Conservation (phyloP, 768 basidiomycete genomes). For the Xerocomus potaroensis region DNA sequence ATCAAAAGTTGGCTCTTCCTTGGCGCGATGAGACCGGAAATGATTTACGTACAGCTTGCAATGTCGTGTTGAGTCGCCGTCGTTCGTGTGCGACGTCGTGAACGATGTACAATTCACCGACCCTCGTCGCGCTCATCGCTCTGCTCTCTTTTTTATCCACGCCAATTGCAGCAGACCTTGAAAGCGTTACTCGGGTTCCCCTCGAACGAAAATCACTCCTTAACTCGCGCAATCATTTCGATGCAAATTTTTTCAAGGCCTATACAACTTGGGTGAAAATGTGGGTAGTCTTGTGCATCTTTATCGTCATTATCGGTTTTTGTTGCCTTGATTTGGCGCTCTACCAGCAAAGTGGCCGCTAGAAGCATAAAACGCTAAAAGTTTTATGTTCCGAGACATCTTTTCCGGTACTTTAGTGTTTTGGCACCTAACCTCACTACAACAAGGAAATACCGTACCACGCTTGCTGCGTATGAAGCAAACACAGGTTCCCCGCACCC, state of each 20-base stretch:
- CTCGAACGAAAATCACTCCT: constrained; percentile 21
- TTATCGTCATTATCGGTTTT: too few species aligned
- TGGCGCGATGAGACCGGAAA: background rate
- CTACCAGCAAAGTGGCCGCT: too few species aligned
- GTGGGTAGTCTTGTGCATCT: constrained; percentile 19
- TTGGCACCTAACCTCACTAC: background rate
- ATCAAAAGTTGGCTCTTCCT: constrained; percentile 13
- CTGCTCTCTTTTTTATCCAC: constrained; percentile 15
- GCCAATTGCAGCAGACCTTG: constrained; percentile 2
- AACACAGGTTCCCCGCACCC: constrained; percentile 44
- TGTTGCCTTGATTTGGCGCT: too few species aligned
- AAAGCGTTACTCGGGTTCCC: constrained; percentile 14
- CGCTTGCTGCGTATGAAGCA: constrained; percentile 40
- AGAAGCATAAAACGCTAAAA: too few species aligned
- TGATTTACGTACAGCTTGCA: background rate
- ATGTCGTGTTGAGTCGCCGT: background rate
- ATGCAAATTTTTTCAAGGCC: constrained; percentile 8
- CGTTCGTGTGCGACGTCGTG: constrained; percentile 1
- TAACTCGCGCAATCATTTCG: constrained; percentile 1
- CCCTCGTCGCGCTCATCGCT: constrained; percentile 10
- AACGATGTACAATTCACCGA: constrained; percentile 18
- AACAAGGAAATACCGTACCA: constrained; percentile 40
- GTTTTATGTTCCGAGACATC: background rate
- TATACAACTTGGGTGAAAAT: constrained; percentile 14
- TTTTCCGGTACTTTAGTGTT: background rate